Percentiles rank a stretch among this genome's conserved stretches.
Conservation (phyloP, 2,329 filamentous ascomycete species). For the Fusarium sp. region DNA sequence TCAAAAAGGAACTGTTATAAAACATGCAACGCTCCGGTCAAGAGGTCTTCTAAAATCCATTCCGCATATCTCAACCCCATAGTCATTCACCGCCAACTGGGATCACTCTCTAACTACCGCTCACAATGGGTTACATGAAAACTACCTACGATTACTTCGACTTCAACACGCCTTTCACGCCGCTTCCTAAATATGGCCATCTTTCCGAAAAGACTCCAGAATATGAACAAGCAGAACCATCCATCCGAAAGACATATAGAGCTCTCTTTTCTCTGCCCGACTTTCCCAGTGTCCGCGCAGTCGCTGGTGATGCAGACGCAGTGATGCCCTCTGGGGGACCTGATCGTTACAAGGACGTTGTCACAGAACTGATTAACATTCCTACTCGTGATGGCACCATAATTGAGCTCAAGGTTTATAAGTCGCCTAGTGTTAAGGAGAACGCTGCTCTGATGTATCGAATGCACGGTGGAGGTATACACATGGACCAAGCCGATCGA, state of each 20-base stretch:
- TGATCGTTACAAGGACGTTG: slow-evolving; percentile 20
- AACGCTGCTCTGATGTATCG: slow-evolving; percentile 36
- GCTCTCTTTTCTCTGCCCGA: background rate
- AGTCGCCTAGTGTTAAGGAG: background rate
- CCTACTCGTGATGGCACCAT: slow-evolving; percentile 24
- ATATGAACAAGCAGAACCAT: background rate
- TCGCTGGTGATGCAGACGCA: slow-evolving; percentile 22
- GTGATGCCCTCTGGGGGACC: slow-evolving; percentile 29
- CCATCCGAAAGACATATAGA: background rate
- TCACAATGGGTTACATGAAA: slow-evolving; percentile 24
- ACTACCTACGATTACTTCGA: slow-evolving; percentile 18
- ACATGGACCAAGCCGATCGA: background rate
- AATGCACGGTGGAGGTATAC: slow-evolving; percentile 40
- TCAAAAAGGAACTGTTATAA: too few relatives aligned
- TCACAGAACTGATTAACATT: slow-evolving; percentile 24
- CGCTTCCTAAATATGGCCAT: slow-evolving; percentile 32
- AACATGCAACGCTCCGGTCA: background rate
- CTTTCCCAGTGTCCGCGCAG: slow-evolving; percentile 1
- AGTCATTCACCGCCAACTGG: background rate
- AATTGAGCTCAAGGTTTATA: slow-evolving; percentile 37
- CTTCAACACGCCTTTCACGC: slow-evolving; percentile 6
- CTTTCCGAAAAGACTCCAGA: slow-evolving; percentile 19
- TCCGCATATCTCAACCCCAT: background rate
- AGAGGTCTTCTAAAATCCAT: background rate
- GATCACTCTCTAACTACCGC: background rate